Evolutionary conservation across 2,329 filamentous ascomycete genomes (phyloP).

Genomic region (Penicillium sp.): DNA sequence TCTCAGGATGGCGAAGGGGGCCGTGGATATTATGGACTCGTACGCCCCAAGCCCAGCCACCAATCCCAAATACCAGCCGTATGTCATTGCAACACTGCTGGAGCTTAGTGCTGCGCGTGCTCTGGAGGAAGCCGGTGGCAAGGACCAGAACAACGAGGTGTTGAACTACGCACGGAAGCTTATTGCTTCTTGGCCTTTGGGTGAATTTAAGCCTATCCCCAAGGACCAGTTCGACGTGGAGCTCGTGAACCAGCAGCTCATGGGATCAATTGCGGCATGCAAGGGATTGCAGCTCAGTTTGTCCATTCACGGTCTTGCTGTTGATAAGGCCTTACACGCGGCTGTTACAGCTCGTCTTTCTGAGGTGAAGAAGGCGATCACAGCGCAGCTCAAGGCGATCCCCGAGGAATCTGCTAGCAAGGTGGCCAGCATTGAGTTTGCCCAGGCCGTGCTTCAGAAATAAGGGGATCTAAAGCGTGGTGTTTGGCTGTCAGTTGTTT

Average conservation of each 20-base stretch:
- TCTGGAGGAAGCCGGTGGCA: conserved; percentile 35
- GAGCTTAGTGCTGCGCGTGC: conserved; percentile 48
- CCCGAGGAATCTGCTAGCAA: background rate
- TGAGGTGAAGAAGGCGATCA: conserved; percentile 47
- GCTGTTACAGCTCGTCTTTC: conserved; percentile 26
- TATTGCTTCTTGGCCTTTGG: conserved; percentile 33
- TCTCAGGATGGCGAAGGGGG: conserved; percentile 34
- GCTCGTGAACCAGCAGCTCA: background rate
- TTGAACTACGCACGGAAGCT: conserved; percentile 41
- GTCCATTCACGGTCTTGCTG: conserved; percentile 32
- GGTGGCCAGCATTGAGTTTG: background rate
- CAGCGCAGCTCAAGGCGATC: conserved; percentile 6
- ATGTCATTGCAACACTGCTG: conserved; percentile 45
- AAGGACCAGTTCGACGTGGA: background rate
- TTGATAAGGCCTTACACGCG: conserved; percentile 24
- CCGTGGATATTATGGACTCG: conserved; percentile 37
- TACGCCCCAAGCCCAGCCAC: conserved; percentile 29
- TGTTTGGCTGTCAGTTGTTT: conserved; percentile 3
- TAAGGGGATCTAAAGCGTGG: background rate
- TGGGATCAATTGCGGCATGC: conserved; percentile 33
- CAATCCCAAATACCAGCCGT: conserved; percentile 42
- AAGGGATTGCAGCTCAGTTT: conserved; percentile 45
- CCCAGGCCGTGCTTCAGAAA: background rate
- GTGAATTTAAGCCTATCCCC: conserved; percentile 20
- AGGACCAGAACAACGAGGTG: conserved; percentile 44